Conservation (phyloP, 345 rosid species). For the Passiflora organensis region DNA sequence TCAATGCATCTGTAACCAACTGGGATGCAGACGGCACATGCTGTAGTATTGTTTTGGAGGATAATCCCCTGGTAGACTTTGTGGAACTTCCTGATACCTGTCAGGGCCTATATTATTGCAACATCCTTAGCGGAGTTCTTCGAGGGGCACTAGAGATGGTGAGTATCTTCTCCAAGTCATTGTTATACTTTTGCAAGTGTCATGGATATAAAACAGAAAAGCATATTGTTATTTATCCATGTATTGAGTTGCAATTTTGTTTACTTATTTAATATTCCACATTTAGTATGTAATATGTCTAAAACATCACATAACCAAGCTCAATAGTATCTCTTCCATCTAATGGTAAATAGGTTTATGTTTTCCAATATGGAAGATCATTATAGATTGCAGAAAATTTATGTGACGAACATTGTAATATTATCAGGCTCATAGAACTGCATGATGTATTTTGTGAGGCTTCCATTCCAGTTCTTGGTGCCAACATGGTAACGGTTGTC, state of each 20-base stretch:
- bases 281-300: too few species aligned
- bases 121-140: conserved; percentile 78
- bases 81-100: conserved; percentile 95
- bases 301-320: too few species aligned
- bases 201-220: neutral
- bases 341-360: too few species aligned
- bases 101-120: conserved; percentile 89
- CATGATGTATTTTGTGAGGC: neutral
- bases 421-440: too few species aligned
- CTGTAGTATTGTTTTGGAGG: conserved; percentile 79
- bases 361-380: too few species aligned
- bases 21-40: conserved; percentile 87
- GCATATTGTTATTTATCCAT: neutral
- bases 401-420: too few species aligned
- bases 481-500: neutral
- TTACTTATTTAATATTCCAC: too few species aligned
- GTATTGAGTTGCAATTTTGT: neutral
- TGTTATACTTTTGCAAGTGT: neutral
- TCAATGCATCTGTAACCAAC: conserved; percentile 71
- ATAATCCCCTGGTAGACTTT: conserved; percentile 87
- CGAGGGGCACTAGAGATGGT: conserved; percentile 96
- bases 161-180: conserved; percentile 7
- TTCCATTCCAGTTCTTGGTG: neutral
- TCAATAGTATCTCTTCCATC: too few species aligned
- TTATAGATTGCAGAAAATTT: too few species aligned